Evolutionary conservation across 495 filamentous ascomycete genomes (phyloP).

Genomic region (Xylaria cubensis): DNA sequence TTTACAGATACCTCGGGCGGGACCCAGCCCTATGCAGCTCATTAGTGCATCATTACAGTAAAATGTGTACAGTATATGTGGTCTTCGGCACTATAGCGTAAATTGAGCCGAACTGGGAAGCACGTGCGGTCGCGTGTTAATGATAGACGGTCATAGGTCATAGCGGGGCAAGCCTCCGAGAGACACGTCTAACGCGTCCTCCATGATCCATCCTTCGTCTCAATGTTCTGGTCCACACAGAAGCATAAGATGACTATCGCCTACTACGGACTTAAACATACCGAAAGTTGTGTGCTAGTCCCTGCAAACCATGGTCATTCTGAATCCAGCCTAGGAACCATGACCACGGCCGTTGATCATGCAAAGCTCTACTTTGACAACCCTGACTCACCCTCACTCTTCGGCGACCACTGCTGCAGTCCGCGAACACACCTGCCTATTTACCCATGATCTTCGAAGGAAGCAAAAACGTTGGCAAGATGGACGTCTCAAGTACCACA

Average conservation of each 20-base stretch:
- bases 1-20: not conserved
- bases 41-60: not conserved
- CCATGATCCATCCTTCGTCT: not conserved
- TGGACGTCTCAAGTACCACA: constrained; percentile 84
- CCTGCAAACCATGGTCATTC: not conserved
- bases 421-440: constrained; percentile 82
- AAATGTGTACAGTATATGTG: not conserved
- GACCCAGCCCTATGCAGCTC: too few species aligned
- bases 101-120: not conserved
- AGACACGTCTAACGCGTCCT: constrained; percentile 10
- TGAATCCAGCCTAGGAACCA: constrained; percentile 1
- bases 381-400: constrained; percentile 28
- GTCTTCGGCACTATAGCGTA: not conserved
- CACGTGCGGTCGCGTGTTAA: constrained; percentile 23
- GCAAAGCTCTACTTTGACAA: constrained; percentile 37
- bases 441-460: constrained; percentile 79
- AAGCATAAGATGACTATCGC: not conserved
- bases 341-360: constrained; percentile 32
- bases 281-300: not conserved
- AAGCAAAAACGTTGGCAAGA: constrained; percentile 95
- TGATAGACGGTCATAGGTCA: not conserved
- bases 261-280: not conserved
- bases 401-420: constrained; percentile 74
- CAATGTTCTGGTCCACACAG: not conserved
- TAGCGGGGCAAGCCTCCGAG: constrained; percentile 6